These are phyloP conservation scores for Santalum album DNA, from an alignment of 164 flowering plant genomes.

Conservation along the genomic window DNA sequence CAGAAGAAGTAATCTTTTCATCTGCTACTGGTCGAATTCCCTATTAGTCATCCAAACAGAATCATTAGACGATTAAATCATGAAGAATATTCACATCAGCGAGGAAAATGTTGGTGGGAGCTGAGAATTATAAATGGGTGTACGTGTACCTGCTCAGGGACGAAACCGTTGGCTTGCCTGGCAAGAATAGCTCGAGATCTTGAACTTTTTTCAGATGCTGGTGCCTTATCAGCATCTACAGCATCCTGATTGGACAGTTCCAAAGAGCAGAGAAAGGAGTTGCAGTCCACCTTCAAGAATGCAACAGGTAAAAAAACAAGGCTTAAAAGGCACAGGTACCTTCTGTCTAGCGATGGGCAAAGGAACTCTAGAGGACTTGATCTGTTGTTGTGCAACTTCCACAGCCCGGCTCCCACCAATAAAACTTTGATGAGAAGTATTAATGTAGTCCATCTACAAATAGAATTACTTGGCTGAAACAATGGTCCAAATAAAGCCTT, in stretches of 20 bases:
- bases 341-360: constrained; percentile 32
- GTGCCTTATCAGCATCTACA: constrained; percentile 56
- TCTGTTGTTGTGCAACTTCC: constrained; percentile 32
- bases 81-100: not conserved
- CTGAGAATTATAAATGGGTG: not conserved
- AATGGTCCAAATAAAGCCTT: too few relatives aligned
- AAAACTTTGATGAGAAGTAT: constrained; percentile 49
- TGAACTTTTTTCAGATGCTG: constrained; percentile 55
- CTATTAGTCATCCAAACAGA: constrained; percentile 23
- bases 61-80: not conserved
- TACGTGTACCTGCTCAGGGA: constrained; percentile 75
- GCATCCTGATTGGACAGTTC: constrained; percentile 74
- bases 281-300: too few relatives aligned
- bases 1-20: constrained; percentile 61
- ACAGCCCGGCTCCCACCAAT: constrained; percentile 51
- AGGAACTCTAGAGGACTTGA: constrained; percentile 21
- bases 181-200: constrained; percentile 71
- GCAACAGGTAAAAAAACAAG: too few relatives aligned
- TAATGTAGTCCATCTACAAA: constrained; percentile 47
- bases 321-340: constrained; percentile 26
- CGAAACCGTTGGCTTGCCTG: constrained; percentile 68
- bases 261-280: too few relatives aligned
- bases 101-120: not conserved
- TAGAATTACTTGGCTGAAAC: not conserved
- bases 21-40: constrained; percentile 53